Evolutionary conservation across 1,139 yeast species (phyloP), one percentile per base, ranked within the genome.

Genomic region (Pichia sp.): DNA sequence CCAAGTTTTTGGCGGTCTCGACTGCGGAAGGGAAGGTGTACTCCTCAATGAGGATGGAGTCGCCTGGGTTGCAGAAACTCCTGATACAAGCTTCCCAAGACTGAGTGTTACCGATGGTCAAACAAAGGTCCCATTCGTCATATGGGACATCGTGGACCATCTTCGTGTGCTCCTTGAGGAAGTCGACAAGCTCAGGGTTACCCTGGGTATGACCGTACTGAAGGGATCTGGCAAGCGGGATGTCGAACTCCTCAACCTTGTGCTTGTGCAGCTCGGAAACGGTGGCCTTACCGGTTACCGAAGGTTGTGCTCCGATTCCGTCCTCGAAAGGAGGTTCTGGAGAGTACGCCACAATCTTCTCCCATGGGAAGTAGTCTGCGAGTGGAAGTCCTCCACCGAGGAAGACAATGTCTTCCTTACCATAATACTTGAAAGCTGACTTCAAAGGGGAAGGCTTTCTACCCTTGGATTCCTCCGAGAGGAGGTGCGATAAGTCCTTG

Each of bases 351-450:
- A 77, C 69, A 52, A 91, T 68, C 63, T 81, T 81, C 66, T 89
- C 90, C 80, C 92, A 89, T 51, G 99, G 99, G 79, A 93, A 93
- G 71, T 87, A 86, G 63, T 86, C 92, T 20, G 97, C 75, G 66
- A 89, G 74, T 20, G 99, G 99, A 64, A 93, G 80, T 6, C 99
- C 99, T 61, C 99, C 99, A 54, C 97, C 99, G 59, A 93, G 81
- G 67, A 91, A 91, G 55, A 92, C 84, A 68, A 93, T 77, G 52
- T 85, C 83, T 47, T 96, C 96, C 61, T 81, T 78, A 48, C 76
- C 75, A 68, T 76, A 87, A 74, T 86, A 87, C 68, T 82, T 83
- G 77, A 91, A 88, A 24, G 96, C 95, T 48, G 82, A 75, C 74
- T 93, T 93, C 71, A 93, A 79, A 16, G 90, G 86, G 17, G 97